Evolutionary conservation across 495 filamentous ascomycete species (phyloP), one percentile per base, ranked within the genome.

Genomic region (Penicillium crystallinum): DNA sequence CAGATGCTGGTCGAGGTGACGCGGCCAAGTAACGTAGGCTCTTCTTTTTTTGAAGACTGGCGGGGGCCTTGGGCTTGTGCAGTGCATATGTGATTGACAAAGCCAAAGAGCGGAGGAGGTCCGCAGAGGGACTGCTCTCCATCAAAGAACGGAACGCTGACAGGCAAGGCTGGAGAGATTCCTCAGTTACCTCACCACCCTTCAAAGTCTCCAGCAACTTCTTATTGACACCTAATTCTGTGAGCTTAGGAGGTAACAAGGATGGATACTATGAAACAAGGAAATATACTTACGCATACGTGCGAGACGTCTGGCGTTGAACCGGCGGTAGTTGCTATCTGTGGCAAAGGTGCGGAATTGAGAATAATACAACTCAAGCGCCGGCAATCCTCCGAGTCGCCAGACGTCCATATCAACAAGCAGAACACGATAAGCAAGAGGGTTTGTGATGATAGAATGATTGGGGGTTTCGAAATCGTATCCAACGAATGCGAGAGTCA

Each of bases 21-120:
- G 58, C 45, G 34, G 69, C 49, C 44, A 57, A 62, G 37, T 72
- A 71, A 25, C 69, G 65, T 33, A 77, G 64, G 52, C 77, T 83
- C 54, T 79, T 82, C 57, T 78, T 80, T 42, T 70, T 77, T 41
- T 77, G 73, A 5, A 81, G 59, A 11, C 60, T 65, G 4, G 62
- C 55, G 11, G 68, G 48, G 11, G 74, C 54, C 34, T 70, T 78
- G 5, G 73, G 77, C 49, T 85, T 86, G 63, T 97, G 91, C 46
- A 97, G 79, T 6, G 89, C 85, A 64, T 92, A 97, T 0, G 92
- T 96, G 53, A 98, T 88, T 55, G 93, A 97, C 39, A 96, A 78
- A 15, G 95, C 86, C 25, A 98, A 70, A n/a, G 89, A 89, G 19
- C 91, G 83, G 37, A 93, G 81, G 35, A 90, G 81, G 64, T 96